These are phyloP conservation scores for Durusdinium trenchii DNA, from an alignment of 73 alveolate genomes.

Conservation along the genomic window DNA sequence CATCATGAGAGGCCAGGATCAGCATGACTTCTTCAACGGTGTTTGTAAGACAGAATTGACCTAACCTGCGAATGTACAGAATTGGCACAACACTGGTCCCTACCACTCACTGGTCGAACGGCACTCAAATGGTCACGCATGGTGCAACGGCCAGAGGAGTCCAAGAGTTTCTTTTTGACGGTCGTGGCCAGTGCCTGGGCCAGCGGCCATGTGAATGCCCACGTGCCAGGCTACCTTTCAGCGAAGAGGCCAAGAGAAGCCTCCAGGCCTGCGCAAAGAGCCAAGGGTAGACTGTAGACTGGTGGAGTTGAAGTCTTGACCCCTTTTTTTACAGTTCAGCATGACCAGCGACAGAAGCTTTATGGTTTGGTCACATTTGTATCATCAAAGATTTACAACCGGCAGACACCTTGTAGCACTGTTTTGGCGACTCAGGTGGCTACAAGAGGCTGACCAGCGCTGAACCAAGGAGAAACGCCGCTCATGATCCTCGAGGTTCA, in stretches of 20 bases:
- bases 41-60: background rate
- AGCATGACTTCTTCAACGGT: background rate
- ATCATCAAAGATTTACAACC: no score
- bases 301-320: background rate
- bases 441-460: background rate
- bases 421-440: background rate
- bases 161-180: background rate
- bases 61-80: background rate
- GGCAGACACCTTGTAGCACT: no score
- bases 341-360: background rate
- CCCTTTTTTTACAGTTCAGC: background rate
- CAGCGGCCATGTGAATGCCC: background rate
- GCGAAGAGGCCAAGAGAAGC: constrained; percentile 32
- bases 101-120: no score
- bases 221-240: background rate
- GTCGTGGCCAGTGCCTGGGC: background rate
- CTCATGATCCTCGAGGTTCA: no score
- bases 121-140: background rate
- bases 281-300: background rate
- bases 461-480: background rate
- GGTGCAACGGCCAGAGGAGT: background rate
- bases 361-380: background rate
- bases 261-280: background rate
- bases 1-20: constrained; percentile 40
- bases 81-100: no score